Evolutionary conservation across 192 early-diverging fungal species (phyloP), one percentile per base, ranked within the genome.

Genomic region (Rhizoclosmatium globosum): DNA sequence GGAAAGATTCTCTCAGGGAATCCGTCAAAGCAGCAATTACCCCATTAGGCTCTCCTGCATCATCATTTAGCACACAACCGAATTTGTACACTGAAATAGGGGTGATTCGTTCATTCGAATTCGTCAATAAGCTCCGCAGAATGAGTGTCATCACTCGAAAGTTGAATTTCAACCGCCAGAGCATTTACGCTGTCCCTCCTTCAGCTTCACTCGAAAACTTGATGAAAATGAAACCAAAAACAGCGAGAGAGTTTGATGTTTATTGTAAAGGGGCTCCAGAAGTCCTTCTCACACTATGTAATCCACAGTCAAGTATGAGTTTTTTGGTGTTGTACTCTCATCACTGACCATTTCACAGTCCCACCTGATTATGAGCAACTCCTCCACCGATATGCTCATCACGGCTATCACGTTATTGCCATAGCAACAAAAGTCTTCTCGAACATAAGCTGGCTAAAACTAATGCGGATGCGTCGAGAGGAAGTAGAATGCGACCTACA

Each of bases 221-320:
- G 6, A 13, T 64, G 41, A 41, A 47, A 42, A 43, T 45, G 17
- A 58, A 42, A 7, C 47, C 57, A 42, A 68, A 15, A 11, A 42
- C 41, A 21, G 47, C 74, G 1, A 78, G 68, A 50, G 82, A 89
- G 45, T 85, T 87, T 73, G 93, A 96, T 48, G 92, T 96, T 4
- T 99, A 94, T 80, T 94, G 96, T 11, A 99, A 99, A 84, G 98
- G 98, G 4, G 98, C 98, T 2, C 98, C 98, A 3, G 98, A 99
- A 82, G 95, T 94, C 1, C 94, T 99, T 87, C 86, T 89, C 44
- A 89, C 93, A 50, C 94, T 99, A 60, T 99, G 98, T 79, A 82
- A 76, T 71, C 89, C 92, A 39, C 94, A 92, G 45, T 91, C 95
- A 3, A 69, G 92, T 93, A 84, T 73, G 83, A n/a, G 21, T 82